Conservation (phyloP, 2,329 filamentous ascomycete species). For the Cladosporium sp. region DNA sequence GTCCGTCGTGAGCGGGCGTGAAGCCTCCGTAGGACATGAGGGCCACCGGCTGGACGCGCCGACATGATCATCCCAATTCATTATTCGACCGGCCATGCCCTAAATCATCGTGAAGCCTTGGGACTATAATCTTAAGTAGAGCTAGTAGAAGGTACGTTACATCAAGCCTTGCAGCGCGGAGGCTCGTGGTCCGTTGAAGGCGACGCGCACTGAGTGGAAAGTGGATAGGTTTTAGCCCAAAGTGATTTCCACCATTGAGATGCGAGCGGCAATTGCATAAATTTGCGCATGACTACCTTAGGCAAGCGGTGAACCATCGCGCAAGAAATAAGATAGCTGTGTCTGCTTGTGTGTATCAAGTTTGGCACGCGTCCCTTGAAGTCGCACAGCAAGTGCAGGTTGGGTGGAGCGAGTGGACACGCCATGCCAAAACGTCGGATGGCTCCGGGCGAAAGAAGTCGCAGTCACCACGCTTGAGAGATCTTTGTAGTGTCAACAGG, state of each 20-base stretch:
- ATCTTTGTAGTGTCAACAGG: neutral
- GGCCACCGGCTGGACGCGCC: slow-evolving; percentile 2
- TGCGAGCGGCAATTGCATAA: neutral
- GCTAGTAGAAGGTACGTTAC: neutral
- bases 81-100: neutral
- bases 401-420: neutral
- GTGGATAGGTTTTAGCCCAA: neutral
- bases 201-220: neutral
- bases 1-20: slow-evolving; percentile 1
- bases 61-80: neutral
- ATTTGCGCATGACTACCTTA: neutral
- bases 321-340: neutral
- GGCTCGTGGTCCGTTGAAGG: slow-evolving; percentile 5
- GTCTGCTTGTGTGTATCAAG: neutral
- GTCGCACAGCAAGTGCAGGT: neutral
- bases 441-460: neutral
- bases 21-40: neutral
- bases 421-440: no score
- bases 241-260: neutral
- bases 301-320: neutral
- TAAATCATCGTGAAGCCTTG: neutral
- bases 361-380: neutral
- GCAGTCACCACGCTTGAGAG: neutral
- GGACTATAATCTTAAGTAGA: neutral
- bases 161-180: neutral